Evolutionary conservation across 345 rosid species (phyloP).

Genomic region (Corchorus olitorius): DNA sequence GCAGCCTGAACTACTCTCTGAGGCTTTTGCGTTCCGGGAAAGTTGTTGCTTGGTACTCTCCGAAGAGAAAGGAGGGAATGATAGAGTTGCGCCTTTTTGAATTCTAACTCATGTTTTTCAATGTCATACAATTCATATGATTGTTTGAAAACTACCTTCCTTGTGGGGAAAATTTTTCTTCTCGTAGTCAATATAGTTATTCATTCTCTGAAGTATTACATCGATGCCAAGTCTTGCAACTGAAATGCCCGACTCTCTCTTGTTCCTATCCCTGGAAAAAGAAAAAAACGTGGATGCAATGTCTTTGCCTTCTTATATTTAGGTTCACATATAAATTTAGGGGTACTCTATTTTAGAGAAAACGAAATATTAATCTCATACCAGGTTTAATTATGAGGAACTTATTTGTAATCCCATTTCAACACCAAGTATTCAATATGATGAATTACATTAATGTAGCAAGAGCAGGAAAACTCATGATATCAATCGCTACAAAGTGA

Average conservation of each 20-base stretch:
- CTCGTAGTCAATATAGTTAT: background rate
- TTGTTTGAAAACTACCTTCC: slow-evolving; percentile 2
- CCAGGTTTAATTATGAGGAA: too few species aligned
- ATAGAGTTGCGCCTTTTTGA: slow-evolving; percentile 74
- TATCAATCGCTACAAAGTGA: background rate
- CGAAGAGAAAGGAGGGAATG: slow-evolving; percentile 88
- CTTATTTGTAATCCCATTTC: background rate
- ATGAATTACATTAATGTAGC: background rate
- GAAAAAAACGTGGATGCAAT: too few species aligned
- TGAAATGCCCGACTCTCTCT: background rate
- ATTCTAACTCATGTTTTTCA: slow-evolving; percentile 37
- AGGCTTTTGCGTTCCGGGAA: slow-evolving; percentile 73
- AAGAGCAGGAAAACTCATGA: background rate
- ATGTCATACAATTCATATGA: background rate
- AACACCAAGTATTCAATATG: background rate
- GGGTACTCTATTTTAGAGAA: too few species aligned
- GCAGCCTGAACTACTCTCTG: slow-evolving; percentile 69
- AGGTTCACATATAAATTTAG: too few species aligned
- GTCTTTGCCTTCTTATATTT: too few species aligned
- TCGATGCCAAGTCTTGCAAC: background rate
- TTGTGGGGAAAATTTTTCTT: background rate
- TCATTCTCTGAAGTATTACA: background rate
- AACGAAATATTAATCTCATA: too few species aligned
- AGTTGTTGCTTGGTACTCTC: slow-evolving; percentile 90
- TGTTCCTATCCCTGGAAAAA: background rate